Evolutionary conservation across 192 early-diverging fungal species (phyloP).

Genomic region (Entomortierella beljakovae): DNA sequence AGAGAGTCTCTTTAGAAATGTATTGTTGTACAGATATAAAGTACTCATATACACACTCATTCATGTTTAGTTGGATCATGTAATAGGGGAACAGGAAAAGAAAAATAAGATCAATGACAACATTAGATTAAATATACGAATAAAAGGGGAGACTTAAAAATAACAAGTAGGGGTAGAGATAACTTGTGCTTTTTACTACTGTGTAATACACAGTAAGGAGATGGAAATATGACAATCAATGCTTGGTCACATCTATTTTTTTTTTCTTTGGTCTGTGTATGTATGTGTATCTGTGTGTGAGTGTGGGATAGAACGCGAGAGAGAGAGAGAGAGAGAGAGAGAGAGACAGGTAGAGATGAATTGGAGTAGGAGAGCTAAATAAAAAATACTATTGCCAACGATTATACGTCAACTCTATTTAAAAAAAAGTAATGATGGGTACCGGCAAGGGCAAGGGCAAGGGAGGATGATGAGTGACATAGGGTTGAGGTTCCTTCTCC

Average conservation of each 20-base stretch:
- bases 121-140: not conserved
- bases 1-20: too few relatives aligned
- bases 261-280: not conserved
- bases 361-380: too few relatives aligned
- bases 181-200: too few relatives aligned
- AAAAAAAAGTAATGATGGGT: too few relatives aligned
- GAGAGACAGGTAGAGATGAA: too few relatives aligned
- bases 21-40: not conserved
- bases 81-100: not conserved
- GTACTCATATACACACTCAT: not conserved
- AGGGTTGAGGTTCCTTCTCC: not conserved
- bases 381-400: not conserved
- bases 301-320: not conserved
- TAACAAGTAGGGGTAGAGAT: not conserved
- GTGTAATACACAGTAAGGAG: not conserved
- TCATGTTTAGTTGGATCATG: not conserved
- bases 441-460: not conserved
- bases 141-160: not conserved
- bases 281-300: not conserved
- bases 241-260: not conserved
- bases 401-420: not conserved
- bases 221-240: not conserved
- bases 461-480: not conserved
- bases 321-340: not conserved
- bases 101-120: not conserved